phyloP scores from a whole-genome alignment of 495 filamentous ascomycete genomes.

The Tuber indicum region DNA sequence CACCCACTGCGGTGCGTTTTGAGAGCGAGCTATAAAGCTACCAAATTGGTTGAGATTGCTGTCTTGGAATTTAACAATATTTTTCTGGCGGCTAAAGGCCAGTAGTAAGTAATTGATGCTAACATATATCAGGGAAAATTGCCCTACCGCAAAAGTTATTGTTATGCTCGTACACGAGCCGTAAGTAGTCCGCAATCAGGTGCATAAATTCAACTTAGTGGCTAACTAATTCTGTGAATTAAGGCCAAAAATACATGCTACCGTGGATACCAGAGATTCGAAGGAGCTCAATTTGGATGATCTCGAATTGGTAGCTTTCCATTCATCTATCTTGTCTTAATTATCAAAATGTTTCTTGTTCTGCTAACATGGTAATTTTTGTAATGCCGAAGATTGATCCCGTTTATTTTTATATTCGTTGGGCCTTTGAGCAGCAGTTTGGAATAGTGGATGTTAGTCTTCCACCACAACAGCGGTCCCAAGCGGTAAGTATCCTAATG shows the following conservation, averaged over 20 bases:
- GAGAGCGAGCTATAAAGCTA: background rate
- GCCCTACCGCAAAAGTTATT: constrained; percentile 2
- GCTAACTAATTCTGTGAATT: constrained; percentile 29
- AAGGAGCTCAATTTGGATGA: constrained; percentile 30
- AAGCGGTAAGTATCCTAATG: constrained; percentile 47
- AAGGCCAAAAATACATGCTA: constrained; percentile 42
- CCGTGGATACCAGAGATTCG: constrained; percentile 42
- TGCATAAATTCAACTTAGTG: background rate
- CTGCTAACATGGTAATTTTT: constrained; percentile 6
- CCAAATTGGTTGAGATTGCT: background rate
- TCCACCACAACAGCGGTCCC: constrained; percentile 59
- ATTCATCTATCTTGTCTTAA: constrained; percentile 5
- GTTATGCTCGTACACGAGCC: constrained; percentile 47
- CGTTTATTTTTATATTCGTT: constrained; percentile 69
- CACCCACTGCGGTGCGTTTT: background rate
- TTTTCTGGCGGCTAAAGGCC: background rate
- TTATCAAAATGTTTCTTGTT: background rate
- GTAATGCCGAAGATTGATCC: constrained; percentile 58
- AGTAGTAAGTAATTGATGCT: background rate
- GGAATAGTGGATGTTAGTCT: constrained; percentile 86
- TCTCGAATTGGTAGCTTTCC: constrained; percentile 55
- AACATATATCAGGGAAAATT: background rate
- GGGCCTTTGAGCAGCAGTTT: constrained; percentile 66
- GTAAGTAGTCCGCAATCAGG: constrained; percentile 37
- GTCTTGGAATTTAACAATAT: background rate